Percentiles rank a stretch among this genome's conserved stretches.
Conservation (phyloP, 2,329 filamentous ascomycete species). For the Pyricularia pennisetigena region DNA sequence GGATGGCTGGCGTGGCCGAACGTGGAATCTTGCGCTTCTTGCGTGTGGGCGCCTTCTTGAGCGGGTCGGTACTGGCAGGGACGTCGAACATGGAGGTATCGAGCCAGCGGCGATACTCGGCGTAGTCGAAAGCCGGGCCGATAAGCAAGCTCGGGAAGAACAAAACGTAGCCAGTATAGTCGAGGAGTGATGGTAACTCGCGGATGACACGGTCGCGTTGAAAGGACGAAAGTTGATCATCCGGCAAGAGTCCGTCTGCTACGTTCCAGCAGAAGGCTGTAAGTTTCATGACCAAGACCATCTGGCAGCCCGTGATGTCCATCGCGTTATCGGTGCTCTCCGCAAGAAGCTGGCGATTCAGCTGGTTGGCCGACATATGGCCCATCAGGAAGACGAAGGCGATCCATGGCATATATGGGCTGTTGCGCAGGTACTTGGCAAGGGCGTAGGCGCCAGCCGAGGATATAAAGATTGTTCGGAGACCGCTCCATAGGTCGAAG, state of each 20-base stretch:
- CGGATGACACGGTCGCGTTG: constrained; percentile 75
- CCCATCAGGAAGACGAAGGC: constrained; percentile 91
- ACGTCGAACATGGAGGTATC: constrained; percentile 92
- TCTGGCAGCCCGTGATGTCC: constrained; percentile 92
- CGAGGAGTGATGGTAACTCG: constrained; percentile 63
- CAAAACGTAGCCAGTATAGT: constrained; percentile 83
- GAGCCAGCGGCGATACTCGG: constrained; percentile 86
- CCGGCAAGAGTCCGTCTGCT: constrained; percentile 76
- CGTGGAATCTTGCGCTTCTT: constrained; percentile 89
- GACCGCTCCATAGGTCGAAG: constrained; percentile 81
- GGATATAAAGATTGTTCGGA: constrained; percentile 70
- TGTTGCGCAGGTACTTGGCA: constrained; percentile 65
- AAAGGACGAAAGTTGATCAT: constrained; percentile 70
- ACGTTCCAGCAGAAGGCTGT: constrained; percentile 97
- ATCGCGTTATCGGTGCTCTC: constrained; percentile 52
- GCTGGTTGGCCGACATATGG: constrained; percentile 87
- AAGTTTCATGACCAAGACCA: constrained; percentile 98
- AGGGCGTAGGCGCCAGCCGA: constrained; percentile 74
- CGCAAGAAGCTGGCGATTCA: constrained; percentile 57
- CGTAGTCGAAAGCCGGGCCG: constrained; percentile 89
- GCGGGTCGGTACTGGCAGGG: constrained; percentile 68
- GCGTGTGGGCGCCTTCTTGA: constrained; percentile 74
- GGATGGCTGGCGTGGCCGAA: constrained; percentile 73
- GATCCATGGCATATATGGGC: constrained; percentile 95
- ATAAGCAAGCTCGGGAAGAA: constrained; percentile 90